Conservation (phyloP, 306 rosid species). For the Sicyos edulis region DNA sequence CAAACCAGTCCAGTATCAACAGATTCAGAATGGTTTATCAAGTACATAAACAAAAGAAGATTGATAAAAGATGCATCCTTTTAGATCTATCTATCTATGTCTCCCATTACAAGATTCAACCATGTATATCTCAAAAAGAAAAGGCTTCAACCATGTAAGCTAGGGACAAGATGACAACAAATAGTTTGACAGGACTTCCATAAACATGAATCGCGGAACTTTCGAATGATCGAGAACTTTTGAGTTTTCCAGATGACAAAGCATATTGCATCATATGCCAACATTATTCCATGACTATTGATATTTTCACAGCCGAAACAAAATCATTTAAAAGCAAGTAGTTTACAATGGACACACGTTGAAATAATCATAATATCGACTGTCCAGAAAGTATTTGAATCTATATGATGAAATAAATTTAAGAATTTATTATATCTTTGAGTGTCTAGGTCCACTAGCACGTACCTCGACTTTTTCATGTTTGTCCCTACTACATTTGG, state of each 20-base stretch:
- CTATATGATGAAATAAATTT: not conserved
- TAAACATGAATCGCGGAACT: not conserved
- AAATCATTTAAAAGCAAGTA: not conserved
- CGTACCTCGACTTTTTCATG: not conserved
- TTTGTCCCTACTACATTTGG: too few species aligned
- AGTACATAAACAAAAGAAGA: not conserved
- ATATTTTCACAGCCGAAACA: not conserved
- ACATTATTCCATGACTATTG: not conserved
- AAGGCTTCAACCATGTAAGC: not conserved
- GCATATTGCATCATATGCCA: not conserved
- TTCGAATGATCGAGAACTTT: not conserved
- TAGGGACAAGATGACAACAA: not conserved
- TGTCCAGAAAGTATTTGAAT: not conserved
- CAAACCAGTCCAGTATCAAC: not conserved
- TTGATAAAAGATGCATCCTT: not conserved
- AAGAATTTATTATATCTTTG: not conserved
- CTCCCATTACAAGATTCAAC: not conserved
- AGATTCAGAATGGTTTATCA: not conserved
- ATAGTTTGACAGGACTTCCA: not conserved
- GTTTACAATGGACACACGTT: not conserved
- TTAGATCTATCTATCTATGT: too few species aligned
- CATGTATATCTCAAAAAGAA: too few species aligned
- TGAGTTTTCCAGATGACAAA: not conserved
- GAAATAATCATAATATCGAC: not conserved
- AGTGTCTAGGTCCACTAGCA: not conserved